Evolutionary conservation across 345 rosid genomes (phyloP), one percentile per base, ranked within the genome.

Genomic region (Gossypium rotundifolium): DNA sequence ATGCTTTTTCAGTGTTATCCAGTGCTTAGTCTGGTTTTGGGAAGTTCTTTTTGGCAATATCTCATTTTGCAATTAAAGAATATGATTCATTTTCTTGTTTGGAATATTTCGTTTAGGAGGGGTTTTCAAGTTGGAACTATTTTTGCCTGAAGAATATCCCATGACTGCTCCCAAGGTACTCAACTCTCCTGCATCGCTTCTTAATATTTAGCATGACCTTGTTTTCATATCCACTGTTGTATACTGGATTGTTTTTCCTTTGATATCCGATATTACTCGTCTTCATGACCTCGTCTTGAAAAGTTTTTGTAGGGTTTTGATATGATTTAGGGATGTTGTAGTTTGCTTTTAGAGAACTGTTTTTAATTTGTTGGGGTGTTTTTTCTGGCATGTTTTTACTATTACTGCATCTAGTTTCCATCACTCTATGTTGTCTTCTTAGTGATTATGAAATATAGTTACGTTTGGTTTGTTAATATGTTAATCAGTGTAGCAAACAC

Each of bases 131-230:
- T 84, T 95, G 93, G 99, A 95, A 79, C 85, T 95, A 73, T 95
- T 95, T 85, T 86, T 95, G 76, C 99, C 99, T 27, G 99, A 95
- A 88, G 99, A 95, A 80, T 95, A 95, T 84, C 99, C 99, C 45
- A 95, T 95, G 98, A 92, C 99, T 46, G 98, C 99, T 40, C 99
- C 98, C 53, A 94, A 94, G 97, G 98, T 94, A 90, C 42, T 73
- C 63, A 11, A 22, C 33, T 12, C 2, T 55, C n/a, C 11, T 45
- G 70, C 27, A 3, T 49, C 58, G 9, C 17, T 57, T 70, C 64
- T 16, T 18, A 44, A 40, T 65, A 51, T 18, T 55, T 44, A 9
- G 33, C 51, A 18, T 69, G 66, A 29, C 33, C 17, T 27, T 49
- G 25, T 38, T 51, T 20, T 57, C 11, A 7, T n/a, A 33, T 74